Percentiles rank a stretch among this genome's conserved stretches.
Evolutionary conservation across 225 moss, liverwort and hornwort genomes (phyloP).

Genomic region (Polytrichum formosum): DNA sequence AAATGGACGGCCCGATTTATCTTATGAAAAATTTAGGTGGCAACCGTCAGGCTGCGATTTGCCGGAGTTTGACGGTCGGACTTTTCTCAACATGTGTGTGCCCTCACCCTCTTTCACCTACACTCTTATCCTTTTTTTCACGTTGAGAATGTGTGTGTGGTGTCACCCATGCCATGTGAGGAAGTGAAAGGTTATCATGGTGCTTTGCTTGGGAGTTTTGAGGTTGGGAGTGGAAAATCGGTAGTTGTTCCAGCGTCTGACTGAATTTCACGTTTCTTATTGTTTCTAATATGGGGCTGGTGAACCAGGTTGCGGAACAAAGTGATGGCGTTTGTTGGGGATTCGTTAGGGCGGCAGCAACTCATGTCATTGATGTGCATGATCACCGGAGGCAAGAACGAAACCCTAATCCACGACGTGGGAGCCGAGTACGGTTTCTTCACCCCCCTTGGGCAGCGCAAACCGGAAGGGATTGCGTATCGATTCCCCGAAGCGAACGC

Average conservation of each 20-base stretch:
- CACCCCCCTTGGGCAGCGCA: constrained; percentile 13
- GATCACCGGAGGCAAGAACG: constrained; percentile 56
- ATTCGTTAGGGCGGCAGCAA: constrained; percentile 76
- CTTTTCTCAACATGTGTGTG: constrained; percentile 44
- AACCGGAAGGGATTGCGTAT: constrained; percentile 41
- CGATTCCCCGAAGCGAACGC: constrained; percentile 63
- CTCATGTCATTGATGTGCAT: constrained; percentile 81
- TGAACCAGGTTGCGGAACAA: constrained; percentile 55
- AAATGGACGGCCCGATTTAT: constrained; percentile 55
- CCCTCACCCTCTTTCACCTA: neutral
- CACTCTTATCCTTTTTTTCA: no score
- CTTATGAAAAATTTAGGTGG: constrained; percentile 74
- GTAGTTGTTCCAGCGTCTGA: no score
- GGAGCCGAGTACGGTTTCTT: constrained; percentile 31
- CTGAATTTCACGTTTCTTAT: neutral
- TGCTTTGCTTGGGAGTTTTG: no score
- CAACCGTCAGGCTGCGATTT: constrained; percentile 66
- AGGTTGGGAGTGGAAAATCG: no score
- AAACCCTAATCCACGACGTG: constrained; percentile 20
- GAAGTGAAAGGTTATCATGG: no score
- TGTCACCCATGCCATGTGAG: no score
- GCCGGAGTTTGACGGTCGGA: constrained; percentile 50
- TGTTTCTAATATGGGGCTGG: neutral
- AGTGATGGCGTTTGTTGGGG: constrained; percentile 75
- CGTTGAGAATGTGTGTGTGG: no score